Percentiles rank a stretch among this genome's conserved stretches.
Evolutionary conservation across 2,329 filamentous ascomycete genomes (phyloP).

Genomic region (Ascocoryne sarcoides): DNA sequence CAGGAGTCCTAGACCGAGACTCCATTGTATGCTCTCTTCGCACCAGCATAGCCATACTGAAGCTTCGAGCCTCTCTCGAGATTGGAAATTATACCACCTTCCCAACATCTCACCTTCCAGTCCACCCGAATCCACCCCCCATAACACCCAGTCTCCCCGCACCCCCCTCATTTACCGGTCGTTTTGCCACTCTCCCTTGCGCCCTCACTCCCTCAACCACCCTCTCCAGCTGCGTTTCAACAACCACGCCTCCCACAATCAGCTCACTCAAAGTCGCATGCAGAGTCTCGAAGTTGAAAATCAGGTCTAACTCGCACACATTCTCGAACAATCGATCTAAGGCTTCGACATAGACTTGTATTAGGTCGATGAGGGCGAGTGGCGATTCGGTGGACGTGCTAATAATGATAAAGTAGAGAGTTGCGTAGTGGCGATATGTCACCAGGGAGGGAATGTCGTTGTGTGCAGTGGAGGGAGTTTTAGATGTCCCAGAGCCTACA

Average conservation of each 20-base stretch:
- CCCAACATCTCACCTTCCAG: no score
- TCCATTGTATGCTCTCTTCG: no score
- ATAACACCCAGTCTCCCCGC: conserved; percentile 43
- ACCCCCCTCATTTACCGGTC: conserved; percentile 64
- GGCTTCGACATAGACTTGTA: conserved; percentile 96
- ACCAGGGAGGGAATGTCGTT: conserved; percentile 91
- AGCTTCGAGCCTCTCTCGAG: no score
- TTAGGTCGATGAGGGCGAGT: conserved; percentile 88
- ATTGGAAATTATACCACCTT: no score
- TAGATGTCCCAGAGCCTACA: neutral
- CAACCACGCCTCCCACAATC: conserved; percentile 89
- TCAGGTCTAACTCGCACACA: conserved; percentile 92
- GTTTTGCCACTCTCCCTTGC: conserved; percentile 69
- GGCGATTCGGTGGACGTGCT: conserved; percentile 94
- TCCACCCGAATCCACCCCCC: conserved; percentile 27
- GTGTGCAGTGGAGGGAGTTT: conserved; percentile 42
- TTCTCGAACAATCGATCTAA: conserved; percentile 95
- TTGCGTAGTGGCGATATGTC: conserved; percentile 96
- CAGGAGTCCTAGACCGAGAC: no score
- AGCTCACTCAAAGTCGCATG: conserved; percentile 88
- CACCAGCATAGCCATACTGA: no score
- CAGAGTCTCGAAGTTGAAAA: conserved; percentile 97
- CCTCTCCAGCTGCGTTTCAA: conserved; percentile 82
- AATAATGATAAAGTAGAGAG: conserved; percentile 97
- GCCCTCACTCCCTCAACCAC: conserved; percentile 78